These are phyloP conservation scores for Acacia confusa DNA, from an alignment of 306 rosid genomes.

Conservation along the genomic window DNA sequence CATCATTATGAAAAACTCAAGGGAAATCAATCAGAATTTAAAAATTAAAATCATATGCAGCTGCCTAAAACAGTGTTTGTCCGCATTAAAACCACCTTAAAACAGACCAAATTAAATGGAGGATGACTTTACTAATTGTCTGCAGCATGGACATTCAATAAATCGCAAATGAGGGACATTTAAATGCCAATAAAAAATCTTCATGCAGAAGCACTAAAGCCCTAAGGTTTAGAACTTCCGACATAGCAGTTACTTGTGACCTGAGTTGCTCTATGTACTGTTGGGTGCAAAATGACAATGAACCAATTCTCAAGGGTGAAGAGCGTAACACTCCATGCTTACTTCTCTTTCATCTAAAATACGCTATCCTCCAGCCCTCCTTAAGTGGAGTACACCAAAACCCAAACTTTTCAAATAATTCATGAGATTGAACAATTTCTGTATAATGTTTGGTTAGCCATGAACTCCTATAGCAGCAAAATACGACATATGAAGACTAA, in stretches of 20 bases:
- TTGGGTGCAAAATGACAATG: neutral
- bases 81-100: neutral
- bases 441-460: neutral
- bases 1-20: neutral
- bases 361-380: neutral
- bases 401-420: neutral
- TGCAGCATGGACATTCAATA: neutral
- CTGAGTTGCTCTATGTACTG: neutral
- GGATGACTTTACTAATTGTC: neutral
- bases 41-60: neutral
- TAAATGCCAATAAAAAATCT: neutral
- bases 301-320: constrained; percentile 3
- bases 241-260: neutral
- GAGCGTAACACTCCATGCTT: neutral
- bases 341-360: neutral
- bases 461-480: neutral
- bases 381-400: neutral
- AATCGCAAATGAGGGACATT: neutral
- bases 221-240: neutral
- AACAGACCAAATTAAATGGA: neutral
- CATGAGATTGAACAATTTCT: neutral
- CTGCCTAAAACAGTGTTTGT: neutral
- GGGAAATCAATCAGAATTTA: neutral
- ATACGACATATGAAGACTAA: neutral
- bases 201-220: neutral